Evolutionary conservation across 345 rosid genomes (phyloP), one percentile per base, ranked within the genome.

Genomic region (Pistacia atlantica): DNA sequence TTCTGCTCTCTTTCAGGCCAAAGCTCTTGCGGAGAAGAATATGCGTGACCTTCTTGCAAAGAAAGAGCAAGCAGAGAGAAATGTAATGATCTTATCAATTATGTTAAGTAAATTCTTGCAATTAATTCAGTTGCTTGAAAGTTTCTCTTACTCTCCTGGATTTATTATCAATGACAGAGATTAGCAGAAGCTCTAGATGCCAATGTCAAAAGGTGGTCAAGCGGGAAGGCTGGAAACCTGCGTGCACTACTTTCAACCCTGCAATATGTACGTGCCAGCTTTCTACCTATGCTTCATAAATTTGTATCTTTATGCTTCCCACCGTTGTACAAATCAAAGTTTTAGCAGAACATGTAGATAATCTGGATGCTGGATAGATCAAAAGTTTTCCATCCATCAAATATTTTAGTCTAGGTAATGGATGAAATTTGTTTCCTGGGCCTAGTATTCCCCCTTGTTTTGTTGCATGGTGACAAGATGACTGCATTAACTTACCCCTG

Each of bases 1-100:
- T 68, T 80, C 62, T 78, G 65, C 16, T 25, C 65, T 45, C 31
- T 88, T 90, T 78, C 93, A 95, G 99, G 96, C 89, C 59, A 93
- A 92, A 79, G 97, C 95, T 80, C 97, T 95, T 69, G 95, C 91
- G 64, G 99, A 95, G 91, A 95, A 93, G 92, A 95, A 90, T 67
- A 86, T 81, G 87, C 92, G 87, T 5, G 99, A 95, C 81, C 90
- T 87, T 75, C 90, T 89, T 78, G 92, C 85, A 71, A 93, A 90
- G 83, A 90, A 89, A 80, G 99, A 93, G 85, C 98, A 95, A 78
- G 89, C 94, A 18, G 97, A 93, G 83, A 90, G 89, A 93, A 89
- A 92, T 89, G 99, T 95, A 88, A 87, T 37, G 63, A 68, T 51
- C 67, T 65, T 38, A 48, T 79, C 33, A 25, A 74, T 28, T 64